These are phyloP conservation scores for Paraphaeosphaeria sporulosa DNA, from an alignment of 2,329 filamentous ascomycete genomes.

Conservation along the genomic window DNA sequence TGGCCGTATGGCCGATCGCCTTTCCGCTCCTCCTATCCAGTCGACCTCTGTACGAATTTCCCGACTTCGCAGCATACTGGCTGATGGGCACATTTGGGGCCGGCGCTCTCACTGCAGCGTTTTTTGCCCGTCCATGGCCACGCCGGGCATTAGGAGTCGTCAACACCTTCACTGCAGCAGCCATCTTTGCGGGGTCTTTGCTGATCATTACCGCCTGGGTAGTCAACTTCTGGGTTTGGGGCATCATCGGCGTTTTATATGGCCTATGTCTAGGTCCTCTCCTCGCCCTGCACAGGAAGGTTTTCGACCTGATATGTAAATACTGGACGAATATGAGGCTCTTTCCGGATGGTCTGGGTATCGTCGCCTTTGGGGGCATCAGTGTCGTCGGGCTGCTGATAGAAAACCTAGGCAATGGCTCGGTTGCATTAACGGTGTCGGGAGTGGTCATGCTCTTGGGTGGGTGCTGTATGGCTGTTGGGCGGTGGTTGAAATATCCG, in stretches of 20 bases:
- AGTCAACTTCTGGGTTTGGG: constrained; percentile 6
- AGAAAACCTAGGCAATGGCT: not conserved
- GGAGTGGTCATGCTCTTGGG: constrained; percentile 15
- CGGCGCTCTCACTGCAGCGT: not conserved
- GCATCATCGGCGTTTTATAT: constrained; percentile 10
- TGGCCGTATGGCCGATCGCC: constrained; percentile 24
- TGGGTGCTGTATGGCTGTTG: constrained; percentile 16
- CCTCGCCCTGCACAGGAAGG: constrained; percentile 15
- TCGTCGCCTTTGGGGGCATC: constrained; percentile 1
- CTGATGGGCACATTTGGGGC: constrained; percentile 15
- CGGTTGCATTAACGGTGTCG: constrained; percentile 4
- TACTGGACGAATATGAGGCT: not conserved
- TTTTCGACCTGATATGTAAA: constrained; percentile 6
- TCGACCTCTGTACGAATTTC: constrained; percentile 9
- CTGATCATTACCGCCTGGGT: constrained; percentile 13
- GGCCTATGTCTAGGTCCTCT: constrained; percentile 19
- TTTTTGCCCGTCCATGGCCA: not conserved
- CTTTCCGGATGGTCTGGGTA: not conserved
- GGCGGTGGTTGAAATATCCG: constrained; percentile 13
- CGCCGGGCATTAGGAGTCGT: constrained; percentile 15
- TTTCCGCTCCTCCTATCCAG: constrained; percentile 19
- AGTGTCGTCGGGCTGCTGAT: constrained; percentile 6
- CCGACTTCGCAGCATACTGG: constrained; percentile 5
- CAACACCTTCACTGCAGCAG: constrained; percentile 14
- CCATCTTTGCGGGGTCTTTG: constrained; percentile 7